These are phyloP conservation scores for Colletotrichum tanaceti DNA, from an alignment of 2,329 filamentous ascomycete genomes.

Conservation along the genomic window DNA sequence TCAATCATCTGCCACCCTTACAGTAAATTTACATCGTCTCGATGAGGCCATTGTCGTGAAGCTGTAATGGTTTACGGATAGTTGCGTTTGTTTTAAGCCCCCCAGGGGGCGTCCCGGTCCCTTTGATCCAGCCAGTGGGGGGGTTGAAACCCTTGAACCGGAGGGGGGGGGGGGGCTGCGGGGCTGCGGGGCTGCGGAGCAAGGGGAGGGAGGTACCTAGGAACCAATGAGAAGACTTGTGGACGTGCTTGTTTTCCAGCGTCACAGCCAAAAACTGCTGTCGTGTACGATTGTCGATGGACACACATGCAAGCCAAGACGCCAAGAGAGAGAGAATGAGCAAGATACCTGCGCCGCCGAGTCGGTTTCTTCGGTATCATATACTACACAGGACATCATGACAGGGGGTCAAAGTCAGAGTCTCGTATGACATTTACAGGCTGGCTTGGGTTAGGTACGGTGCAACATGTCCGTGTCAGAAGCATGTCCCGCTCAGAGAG, in stretches of 20 bases:
- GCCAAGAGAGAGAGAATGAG: slow-evolving; percentile 18
- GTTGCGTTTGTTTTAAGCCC: background rate
- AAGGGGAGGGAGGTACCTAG: background rate
- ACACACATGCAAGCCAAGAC: slow-evolving; percentile 13
- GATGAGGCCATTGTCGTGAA: background rate
- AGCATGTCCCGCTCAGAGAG: too few species aligned
- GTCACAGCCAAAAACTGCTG: background rate
- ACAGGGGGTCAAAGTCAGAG: background rate
- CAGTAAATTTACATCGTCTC: background rate
- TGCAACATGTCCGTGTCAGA: background rate
- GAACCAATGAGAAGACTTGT: background rate
- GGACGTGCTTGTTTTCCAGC: background rate
- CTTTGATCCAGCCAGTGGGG: background rate
- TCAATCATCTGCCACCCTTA: background rate
- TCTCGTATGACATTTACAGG: too few species aligned
- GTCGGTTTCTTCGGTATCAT: background rate
- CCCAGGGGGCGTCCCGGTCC: background rate
- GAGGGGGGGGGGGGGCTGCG: too few species aligned
- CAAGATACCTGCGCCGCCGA: slow-evolving; percentile 7
- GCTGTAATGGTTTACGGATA: background rate
- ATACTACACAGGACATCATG: background rate
- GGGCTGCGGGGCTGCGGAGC: too few species aligned
- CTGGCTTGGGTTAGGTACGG: background rate
- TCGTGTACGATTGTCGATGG: background rate
- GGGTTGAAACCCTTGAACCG: background rate